These are phyloP conservation scores for Davidsoniella eucalypti DNA, from an alignment of 2,329 filamentous ascomycete species.

Conservation along the genomic window DNA sequence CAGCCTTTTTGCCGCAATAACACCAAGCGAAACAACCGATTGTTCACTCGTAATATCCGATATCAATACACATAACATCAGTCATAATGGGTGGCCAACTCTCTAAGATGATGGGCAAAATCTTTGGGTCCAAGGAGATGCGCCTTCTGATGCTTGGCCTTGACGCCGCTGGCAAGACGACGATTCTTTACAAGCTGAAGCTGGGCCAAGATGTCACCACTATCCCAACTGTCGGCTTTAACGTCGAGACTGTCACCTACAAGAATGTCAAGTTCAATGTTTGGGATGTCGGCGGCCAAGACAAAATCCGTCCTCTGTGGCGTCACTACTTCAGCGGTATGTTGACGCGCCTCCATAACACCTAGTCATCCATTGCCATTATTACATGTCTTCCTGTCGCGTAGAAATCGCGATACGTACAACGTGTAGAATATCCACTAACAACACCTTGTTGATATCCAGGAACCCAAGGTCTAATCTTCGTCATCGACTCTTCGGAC, in stretches of 20 bases:
- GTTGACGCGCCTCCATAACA: conserved; percentile 15
- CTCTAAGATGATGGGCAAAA: conserved; percentile 94
- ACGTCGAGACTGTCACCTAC: conserved; percentile 97
- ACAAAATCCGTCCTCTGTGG: conserved; percentile 96
- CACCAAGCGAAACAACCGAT: too few relatives aligned
- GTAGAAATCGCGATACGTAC: not conserved
- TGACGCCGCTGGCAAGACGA: conserved; percentile 97
- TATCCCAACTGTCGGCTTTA: conserved; percentile 96
- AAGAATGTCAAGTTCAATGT: conserved; percentile 99
- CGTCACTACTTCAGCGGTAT: conserved; percentile 85
- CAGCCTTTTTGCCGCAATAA: too few relatives aligned
- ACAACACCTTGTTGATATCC: conserved; percentile 11
- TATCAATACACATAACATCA: not conserved
- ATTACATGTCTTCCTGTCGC: too few relatives aligned
- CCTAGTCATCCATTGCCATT: too few relatives aligned
- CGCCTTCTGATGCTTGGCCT: conserved; percentile 94
- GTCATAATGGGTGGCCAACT: conserved; percentile 74
- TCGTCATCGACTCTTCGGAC: conserved; percentile 94
- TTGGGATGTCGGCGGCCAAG: conserved; percentile 96
- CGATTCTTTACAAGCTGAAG: conserved; percentile 98
- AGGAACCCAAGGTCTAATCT: conserved; percentile 96
- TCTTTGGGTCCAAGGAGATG: conserved; percentile 99
- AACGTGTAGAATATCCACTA: not conserved
- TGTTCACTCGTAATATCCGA: conserved; percentile 10
- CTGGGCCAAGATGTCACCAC: conserved; percentile 96